A percentile compares a stretch with the other conserved stretches of the same genome.
Conservation (phyloP, 163 green algal species). For the Coccomyxa subellipsoidea region DNA sequence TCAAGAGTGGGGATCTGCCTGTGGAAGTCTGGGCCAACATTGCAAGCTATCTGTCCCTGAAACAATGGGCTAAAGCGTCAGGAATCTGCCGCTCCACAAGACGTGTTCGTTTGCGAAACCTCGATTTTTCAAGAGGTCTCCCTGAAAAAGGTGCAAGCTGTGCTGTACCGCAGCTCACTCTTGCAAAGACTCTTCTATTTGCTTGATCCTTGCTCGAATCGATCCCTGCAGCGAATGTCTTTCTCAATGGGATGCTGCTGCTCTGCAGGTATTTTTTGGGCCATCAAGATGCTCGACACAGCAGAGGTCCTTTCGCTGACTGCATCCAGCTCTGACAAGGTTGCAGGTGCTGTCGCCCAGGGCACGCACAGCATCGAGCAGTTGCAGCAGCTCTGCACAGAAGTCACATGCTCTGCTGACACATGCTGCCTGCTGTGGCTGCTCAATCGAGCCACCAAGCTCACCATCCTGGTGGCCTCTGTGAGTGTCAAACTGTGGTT, state of each 20-base stretch:
- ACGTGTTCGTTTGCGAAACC: not conserved
- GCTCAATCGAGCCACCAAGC: not conserved
- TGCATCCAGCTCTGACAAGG: not conserved
- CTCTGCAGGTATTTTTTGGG: not conserved
- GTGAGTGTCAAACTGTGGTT: not conserved
- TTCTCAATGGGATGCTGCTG: too few relatives aligned
- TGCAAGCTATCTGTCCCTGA: not conserved
- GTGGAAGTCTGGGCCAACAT: not conserved
- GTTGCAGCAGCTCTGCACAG: not conserved
- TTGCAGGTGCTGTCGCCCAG: not conserved
- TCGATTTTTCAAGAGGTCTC: not conserved
- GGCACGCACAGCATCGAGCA: not conserved
- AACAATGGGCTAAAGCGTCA: not conserved
- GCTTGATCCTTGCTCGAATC: not conserved
- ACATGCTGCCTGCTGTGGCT: not conserved
- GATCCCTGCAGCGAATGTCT: too few relatives aligned
- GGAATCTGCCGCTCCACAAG: not conserved
- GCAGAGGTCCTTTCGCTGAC: not conserved
- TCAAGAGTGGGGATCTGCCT: not conserved
- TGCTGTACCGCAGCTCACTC: not conserved
- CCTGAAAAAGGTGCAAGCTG: not conserved
- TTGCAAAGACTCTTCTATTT: not conserved
- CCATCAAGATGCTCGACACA: not conserved
- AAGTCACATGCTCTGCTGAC: not conserved
- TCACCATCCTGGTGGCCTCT: not conserved